Conservation (phyloP, 768 basidiomycete genomes). For the Psilocybe cyanescens region DNA sequence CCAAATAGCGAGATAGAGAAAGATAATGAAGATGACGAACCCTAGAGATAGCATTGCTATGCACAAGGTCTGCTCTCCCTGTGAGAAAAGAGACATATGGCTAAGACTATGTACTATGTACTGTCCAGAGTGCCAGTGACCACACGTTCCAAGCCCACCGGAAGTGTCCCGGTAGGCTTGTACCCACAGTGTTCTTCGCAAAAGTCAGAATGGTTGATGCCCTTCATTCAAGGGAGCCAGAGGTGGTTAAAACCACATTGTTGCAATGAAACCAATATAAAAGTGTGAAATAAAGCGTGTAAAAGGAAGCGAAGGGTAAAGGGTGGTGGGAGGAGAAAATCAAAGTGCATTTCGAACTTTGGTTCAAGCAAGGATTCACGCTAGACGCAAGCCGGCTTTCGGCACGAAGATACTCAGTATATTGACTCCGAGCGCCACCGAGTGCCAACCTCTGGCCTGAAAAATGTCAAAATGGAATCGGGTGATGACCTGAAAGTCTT, state of each 20-base stretch:
- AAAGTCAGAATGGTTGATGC: too few relatives aligned
- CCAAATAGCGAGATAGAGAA: not conserved
- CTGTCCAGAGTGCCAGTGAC: too few relatives aligned
- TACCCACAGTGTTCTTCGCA: too few relatives aligned
- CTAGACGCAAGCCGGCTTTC: not conserved
- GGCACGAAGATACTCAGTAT: not conserved
- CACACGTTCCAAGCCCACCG: too few relatives aligned
- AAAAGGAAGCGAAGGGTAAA: not conserved
- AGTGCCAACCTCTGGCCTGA: not conserved
- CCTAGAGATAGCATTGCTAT: not conserved
- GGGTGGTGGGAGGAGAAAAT: not conserved
- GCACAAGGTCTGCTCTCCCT: not conserved
- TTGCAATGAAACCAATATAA: too few relatives aligned
- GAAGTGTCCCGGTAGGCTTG: too few relatives aligned
- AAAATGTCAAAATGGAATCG: not conserved
- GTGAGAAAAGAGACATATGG: not conserved
- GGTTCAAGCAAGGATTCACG: not conserved
- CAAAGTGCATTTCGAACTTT: not conserved
- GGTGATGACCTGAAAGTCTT: too few relatives aligned
- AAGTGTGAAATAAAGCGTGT: not conserved
- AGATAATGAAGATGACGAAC: not conserved
- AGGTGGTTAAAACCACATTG: too few relatives aligned
- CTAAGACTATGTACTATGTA: not conserved
- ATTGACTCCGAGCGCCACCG: not conserved
- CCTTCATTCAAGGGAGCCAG: too few relatives aligned